Evolutionary conservation across 306 rosid genomes (phyloP).

Genomic region (Pterocarpus macrocarpus): DNA sequence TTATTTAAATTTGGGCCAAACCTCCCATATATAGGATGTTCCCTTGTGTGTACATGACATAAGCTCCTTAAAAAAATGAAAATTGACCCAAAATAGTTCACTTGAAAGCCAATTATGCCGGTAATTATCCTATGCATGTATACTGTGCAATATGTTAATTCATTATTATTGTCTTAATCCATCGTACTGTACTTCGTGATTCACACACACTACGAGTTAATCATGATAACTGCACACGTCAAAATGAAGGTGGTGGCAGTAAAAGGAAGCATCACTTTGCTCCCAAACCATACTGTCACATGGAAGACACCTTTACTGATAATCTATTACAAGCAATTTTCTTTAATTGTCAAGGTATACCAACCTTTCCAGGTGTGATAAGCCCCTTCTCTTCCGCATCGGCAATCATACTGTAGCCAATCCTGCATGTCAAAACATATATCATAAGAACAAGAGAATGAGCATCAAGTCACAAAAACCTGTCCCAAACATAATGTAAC

Average conservation of each 20-base stretch:
- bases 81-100: slow-evolving; percentile 12
- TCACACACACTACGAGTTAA: not conserved
- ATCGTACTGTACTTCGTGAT: not conserved
- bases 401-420: slow-evolving; percentile 85
- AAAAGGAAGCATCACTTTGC: slow-evolving; percentile 11
- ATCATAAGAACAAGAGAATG: slow-evolving; percentile 37
- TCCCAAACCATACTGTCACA: slow-evolving; percentile 36
- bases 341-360: slow-evolving; percentile 38
- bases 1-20: slow-evolving; percentile 8
- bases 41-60: slow-evolving; percentile 1
- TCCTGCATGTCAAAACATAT: slow-evolving; percentile 51
- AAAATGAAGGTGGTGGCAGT: slow-evolving; percentile 20
- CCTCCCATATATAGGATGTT: slow-evolving; percentile 7
- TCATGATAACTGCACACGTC: not conserved
- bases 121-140: slow-evolving; percentile 14
- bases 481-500: slow-evolving; percentile 2
- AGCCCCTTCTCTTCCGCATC: slow-evolving; percentile 82
- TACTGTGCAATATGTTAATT: slow-evolving; percentile 10
- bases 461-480: slow-evolving; percentile 1
- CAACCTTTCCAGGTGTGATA: slow-evolving; percentile 77
- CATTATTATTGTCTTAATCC: not conserved
- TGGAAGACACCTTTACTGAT: not conserved
- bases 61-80: slow-evolving; percentile 30
- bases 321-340: slow-evolving; percentile 26
- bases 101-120: slow-evolving; percentile 16